These are phyloP conservation scores for Fistulinella prunicolor DNA, from an alignment of 768 basidiomycete species.

Conservation along the genomic window DNA sequence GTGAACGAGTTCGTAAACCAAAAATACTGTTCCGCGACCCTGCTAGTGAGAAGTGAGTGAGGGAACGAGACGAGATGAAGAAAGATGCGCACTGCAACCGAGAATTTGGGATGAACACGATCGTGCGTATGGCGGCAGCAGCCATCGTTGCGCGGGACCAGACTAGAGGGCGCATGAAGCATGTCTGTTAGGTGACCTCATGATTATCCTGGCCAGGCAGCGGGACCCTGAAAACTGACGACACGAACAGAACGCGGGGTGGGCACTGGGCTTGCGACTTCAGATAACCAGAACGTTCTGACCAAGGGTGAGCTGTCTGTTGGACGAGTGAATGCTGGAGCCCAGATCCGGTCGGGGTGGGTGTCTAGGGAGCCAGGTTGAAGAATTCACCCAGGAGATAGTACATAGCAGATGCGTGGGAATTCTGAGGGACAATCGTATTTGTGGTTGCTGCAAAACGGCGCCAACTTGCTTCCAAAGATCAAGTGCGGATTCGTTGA, in stretches of 20 bases:
- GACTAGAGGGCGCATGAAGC: conserved; percentile 44
- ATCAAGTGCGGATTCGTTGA: too few species aligned
- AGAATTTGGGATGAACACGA: conserved; percentile 52
- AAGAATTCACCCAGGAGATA: conserved; percentile 27
- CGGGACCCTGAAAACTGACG: conserved; percentile 61
- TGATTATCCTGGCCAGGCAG: conserved; percentile 39
- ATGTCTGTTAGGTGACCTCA: conserved; percentile 52
- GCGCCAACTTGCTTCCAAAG: too few species aligned
- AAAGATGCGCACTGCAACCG: conserved; percentile 71
- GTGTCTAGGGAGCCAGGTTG: conserved; percentile 35
- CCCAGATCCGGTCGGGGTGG: conserved; percentile 51
- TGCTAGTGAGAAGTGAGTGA: conserved; percentile 30
- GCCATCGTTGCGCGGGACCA: conserved; percentile 59
- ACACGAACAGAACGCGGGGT: conserved; percentile 81
- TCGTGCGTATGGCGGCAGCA: conserved; percentile 35
- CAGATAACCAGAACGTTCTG: conserved; percentile 34
- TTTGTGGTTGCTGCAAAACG: too few species aligned
- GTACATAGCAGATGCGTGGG: conserved; percentile 30
- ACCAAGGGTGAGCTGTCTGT: conserved; percentile 37
- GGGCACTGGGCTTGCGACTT: conserved; percentile 77
- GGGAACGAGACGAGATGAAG: conserved; percentile 1
- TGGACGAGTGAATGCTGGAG: conserved; percentile 62
- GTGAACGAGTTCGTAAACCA: conserved; percentile 76
- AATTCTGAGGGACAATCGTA: conserved; percentile 28
- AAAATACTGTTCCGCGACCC: conserved; percentile 72